Percentiles rank a stretch among this genome's conserved stretches.
These are phyloP conservation scores for Salicornia ramosissima DNA, from an alignment of 148 eudicot genomes.

Conservation along the genomic window DNA sequence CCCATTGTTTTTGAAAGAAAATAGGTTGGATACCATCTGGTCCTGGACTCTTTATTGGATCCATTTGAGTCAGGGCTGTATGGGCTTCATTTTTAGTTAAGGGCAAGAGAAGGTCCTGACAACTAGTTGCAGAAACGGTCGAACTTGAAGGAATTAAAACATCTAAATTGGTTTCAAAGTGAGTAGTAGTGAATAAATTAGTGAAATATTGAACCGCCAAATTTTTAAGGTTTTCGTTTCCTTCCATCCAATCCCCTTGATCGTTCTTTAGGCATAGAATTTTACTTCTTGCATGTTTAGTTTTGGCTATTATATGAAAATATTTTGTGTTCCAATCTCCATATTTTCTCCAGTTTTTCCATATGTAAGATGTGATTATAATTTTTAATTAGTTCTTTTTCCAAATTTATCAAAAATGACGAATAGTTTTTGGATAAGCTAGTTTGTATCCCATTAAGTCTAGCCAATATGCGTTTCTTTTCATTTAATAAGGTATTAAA, in stretches of 20 bases:
- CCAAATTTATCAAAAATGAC: neutral
- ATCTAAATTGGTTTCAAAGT: neutral
- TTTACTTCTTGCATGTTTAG: too few relatives aligned
- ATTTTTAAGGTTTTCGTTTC: rapidly evolving
- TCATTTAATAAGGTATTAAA: too few relatives aligned
- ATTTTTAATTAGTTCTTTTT: neutral
- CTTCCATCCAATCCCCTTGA: neutral
- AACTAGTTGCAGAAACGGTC: rapidly evolving
- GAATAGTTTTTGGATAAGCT: neutral
- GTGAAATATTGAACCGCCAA: neutral
- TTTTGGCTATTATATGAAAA: too few relatives aligned
- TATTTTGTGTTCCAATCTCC: neutral
- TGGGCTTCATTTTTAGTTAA: neutral
- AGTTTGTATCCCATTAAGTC: neutral
- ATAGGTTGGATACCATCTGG: too few relatives aligned
- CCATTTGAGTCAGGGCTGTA: neutral
- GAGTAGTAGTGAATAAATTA: neutral
- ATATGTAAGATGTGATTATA: neutral
- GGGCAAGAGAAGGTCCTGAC: too few relatives aligned
- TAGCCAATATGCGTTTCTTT: neutral
- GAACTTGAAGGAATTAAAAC: rapidly evolving
- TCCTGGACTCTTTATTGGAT: too few relatives aligned
- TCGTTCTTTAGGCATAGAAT: neutral
- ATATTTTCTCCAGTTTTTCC: neutral
- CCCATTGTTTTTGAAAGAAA: neutral